Evolutionary conservation across 148 eudicot species (phyloP).

Genomic region (Spergularia marina): DNA sequence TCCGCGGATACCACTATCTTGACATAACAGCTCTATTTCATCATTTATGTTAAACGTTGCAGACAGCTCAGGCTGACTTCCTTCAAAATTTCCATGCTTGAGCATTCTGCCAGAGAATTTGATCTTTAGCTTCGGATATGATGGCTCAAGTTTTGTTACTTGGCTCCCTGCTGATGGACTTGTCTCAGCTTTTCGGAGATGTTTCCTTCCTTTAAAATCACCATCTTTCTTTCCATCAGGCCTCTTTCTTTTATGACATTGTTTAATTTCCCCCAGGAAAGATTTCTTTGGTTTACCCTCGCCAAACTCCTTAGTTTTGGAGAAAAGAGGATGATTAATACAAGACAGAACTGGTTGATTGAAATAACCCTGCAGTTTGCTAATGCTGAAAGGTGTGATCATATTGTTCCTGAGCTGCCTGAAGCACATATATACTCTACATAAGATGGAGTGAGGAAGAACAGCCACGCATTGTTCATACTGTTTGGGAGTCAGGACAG

Average conservation of each 20-base stretch:
- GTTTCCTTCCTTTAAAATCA: conserved; percentile 11
- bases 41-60: conserved; percentile 43
- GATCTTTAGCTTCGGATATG: conserved; percentile 29
- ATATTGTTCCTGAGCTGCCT: conserved; percentile 66
- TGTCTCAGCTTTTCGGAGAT: conserved; percentile 16
- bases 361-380: conserved; percentile 66
- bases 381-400: conserved; percentile 68
- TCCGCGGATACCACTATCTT: conserved; percentile 88
- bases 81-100: conserved; percentile 14
- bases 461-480: conserved; percentile 50
- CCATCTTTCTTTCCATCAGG: neutral
- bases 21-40: conserved; percentile 70
- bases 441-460: conserved; percentile 47
- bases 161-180: conserved; percentile 15
- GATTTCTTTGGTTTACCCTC: conserved; percentile 13
- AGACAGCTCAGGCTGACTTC: conserved; percentile 21
- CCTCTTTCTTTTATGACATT: conserved; percentile 21
- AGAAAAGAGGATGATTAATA: conserved; percentile 39
- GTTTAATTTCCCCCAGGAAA: neutral
- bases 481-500: conserved; percentile 69
- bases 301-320: conserved; percentile 25
- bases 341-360: conserved; percentile 68
- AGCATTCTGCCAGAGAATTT: conserved; percentile 26
- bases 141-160: conserved; percentile 16
- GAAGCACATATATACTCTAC: conserved; percentile 58